phyloP scores from a whole-genome alignment of 2,329 filamentous ascomycete species.

The Penicillium sp. region DNA sequence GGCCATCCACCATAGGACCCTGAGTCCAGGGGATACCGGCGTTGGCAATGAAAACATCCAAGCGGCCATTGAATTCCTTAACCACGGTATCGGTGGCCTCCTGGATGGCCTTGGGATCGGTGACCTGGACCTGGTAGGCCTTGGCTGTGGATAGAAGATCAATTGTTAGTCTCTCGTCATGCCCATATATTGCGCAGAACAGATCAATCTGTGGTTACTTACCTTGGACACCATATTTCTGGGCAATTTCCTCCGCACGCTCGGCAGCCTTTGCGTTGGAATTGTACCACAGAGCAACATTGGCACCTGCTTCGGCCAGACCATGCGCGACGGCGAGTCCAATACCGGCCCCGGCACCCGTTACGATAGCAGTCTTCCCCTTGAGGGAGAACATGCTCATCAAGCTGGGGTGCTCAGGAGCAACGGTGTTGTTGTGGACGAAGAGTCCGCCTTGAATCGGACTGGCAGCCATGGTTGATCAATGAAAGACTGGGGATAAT shows the following conservation, averaged over 20 bases:
- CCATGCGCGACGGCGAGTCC: constrained; percentile 69
- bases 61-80: constrained; percentile 72
- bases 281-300: constrained; percentile 76
- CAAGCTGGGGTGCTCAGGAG: constrained; percentile 56
- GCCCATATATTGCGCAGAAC: background rate
- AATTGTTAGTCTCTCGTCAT: background rate
- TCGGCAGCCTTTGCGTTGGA: constrained; percentile 69
- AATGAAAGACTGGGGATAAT: constrained; percentile 2
- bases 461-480: constrained; percentile 41
- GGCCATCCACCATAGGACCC: constrained; percentile 69
- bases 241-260: constrained; percentile 67
- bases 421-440: constrained; percentile 61
- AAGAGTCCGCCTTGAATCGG: constrained; percentile 57
- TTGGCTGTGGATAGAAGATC: constrained; percentile 42
- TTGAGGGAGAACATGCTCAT: constrained; percentile 72
- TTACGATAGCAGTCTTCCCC: constrained; percentile 72
- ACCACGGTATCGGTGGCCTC: constrained; percentile 51
- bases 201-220: constrained; percentile 11
- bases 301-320: constrained; percentile 72
- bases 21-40: constrained; percentile 76
- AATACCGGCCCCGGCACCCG: constrained; percentile 73
- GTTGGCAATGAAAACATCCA: constrained; percentile 82
- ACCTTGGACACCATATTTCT: constrained; percentile 69
- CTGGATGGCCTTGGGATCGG: constrained; percentile 50
- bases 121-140: constrained; percentile 58